Percentiles rank a stretch among this genome's conserved stretches.
phyloP scores from a whole-genome alignment of 2,329 filamentous ascomycete species.

The Ascocoryne sarcoides region DNA sequence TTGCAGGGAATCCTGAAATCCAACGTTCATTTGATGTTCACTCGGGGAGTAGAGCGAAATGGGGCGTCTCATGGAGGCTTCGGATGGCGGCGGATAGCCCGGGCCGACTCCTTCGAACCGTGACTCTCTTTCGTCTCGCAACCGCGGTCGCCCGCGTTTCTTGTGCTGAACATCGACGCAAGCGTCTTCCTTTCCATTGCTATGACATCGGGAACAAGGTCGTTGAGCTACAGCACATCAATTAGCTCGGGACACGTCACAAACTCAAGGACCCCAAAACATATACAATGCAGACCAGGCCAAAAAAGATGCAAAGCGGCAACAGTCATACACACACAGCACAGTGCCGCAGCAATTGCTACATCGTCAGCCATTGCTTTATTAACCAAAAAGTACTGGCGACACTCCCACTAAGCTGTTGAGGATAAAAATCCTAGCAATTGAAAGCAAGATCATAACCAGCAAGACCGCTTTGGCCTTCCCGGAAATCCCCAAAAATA shows the following conservation, averaged over 20 bases:
- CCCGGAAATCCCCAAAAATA: no score
- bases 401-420: no score
- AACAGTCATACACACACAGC: no score
- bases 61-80: slow-evolving; percentile 35
- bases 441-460: no score
- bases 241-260: slow-evolving; percentile 14
- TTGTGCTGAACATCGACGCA: slow-evolving; percentile 83
- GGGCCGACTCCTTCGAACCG: slow-evolving; percentile 40
- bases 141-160: slow-evolving; percentile 68
- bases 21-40: slow-evolving; percentile 34
- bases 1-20: slow-evolving; percentile 35
- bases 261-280: not conserved
- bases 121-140: slow-evolving; percentile 61
- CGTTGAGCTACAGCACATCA: slow-evolving; percentile 50
- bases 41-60: slow-evolving; percentile 40
- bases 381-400: no score
- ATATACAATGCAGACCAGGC: no score
- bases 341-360: no score
- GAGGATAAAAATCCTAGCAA: no score
- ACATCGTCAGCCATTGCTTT: no score
- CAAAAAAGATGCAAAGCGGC: no score
- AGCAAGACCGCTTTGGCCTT: no score
- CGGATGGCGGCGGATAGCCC: slow-evolving; percentile 22
- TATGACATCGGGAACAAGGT: slow-evolving; percentile 68
- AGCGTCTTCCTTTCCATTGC: slow-evolving; percentile 70